Base-by-base conservation (phyloP, 306 rosid species). In the Dalbergia cochinchinensis region DNA sequence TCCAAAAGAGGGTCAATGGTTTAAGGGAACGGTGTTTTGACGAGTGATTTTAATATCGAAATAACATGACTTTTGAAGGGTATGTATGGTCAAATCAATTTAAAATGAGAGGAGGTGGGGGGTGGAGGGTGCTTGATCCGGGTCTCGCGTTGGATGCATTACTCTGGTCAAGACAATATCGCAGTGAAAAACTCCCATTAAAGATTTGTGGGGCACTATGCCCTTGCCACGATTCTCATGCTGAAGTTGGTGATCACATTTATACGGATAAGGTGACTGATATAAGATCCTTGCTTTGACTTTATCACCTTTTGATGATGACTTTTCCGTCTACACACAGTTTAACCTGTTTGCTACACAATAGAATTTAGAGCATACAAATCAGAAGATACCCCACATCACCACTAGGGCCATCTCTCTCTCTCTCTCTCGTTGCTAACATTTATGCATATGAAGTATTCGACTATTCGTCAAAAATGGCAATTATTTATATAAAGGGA, bases 91-190 rank as follows among this genome's bases (percentile, higher is more conserved):
- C 31, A 26, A 61, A 62, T 18, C 2, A 62, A 48, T 37, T 37
- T 4, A 41, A 80, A 37, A 1, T 15, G 81, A 51, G 34, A 62
- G 8, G 76, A 66, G 42, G 15, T 37, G n/a, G 11, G 4, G 11
- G 34, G 15, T 18, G 67, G 8, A 77, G 83, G 86, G 83, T 58
- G 73, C 80, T 83, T 68, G 87, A 79, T 83, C 84, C 78, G 84
- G 78, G 16, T 73, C 73, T 73, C 7, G 35, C 87, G 81, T 69
- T 60, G 77, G 74, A 5, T 79, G 84, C 83, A 79, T 71, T 47
- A 59, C 31, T 58, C 15, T 19, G 11, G 16, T 48, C 16, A 65
- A 72, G 68, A 78, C 83, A 83, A 79, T n/a, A 67, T 51, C 47
- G 59, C 35, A 51, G 26, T 73, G 80, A 60, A 72, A 72, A 66